Percentiles rank a stretch among this genome's conserved stretches.
Evolutionary conservation across 768 basidiomycete species (phyloP).

Genomic region (Pilatotrama ljubarskyi): DNA sequence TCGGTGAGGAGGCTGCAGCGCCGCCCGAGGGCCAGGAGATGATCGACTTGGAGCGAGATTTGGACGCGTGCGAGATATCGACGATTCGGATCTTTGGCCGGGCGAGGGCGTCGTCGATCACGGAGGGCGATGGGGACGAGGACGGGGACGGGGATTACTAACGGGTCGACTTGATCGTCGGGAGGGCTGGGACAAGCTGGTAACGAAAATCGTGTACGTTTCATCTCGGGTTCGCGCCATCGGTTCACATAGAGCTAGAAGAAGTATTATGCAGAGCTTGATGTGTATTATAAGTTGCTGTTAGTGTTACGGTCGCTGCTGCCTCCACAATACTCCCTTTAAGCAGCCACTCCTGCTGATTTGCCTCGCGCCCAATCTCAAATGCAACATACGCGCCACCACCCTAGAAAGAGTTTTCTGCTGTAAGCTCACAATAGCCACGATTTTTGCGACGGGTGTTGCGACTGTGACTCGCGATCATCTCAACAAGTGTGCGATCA

Average conservation of each 20-base stretch:
- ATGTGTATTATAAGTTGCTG: too few species aligned
- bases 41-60: slow-evolving; percentile 57
- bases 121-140: slow-evolving; percentile 15
- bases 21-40: slow-evolving; percentile 38
- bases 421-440: background rate
- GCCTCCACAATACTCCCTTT: too few species aligned
- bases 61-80: slow-evolving; percentile 54
- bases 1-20: slow-evolving; percentile 38
- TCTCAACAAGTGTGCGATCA: slow-evolving; percentile 9
- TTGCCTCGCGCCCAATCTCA: too few species aligned
- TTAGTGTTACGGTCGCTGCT: too few species aligned
- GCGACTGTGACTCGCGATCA: background rate
- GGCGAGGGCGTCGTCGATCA: slow-evolving; percentile 17
- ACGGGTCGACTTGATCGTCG: background rate
- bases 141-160: slow-evolving; percentile 15
- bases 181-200: background rate
- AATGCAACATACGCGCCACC: too few species aligned
- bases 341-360: too few species aligned
- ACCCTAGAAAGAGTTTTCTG: background rate
- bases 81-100: slow-evolving; percentile 24
- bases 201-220: too few species aligned
- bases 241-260: too few species aligned
- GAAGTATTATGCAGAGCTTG: too few species aligned
- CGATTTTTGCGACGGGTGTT: too few species aligned
- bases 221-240: background rate